Evolutionary conservation across 805 yeast genomes (phyloP).

Genomic region (Metschnikowia colocasiae): DNA sequence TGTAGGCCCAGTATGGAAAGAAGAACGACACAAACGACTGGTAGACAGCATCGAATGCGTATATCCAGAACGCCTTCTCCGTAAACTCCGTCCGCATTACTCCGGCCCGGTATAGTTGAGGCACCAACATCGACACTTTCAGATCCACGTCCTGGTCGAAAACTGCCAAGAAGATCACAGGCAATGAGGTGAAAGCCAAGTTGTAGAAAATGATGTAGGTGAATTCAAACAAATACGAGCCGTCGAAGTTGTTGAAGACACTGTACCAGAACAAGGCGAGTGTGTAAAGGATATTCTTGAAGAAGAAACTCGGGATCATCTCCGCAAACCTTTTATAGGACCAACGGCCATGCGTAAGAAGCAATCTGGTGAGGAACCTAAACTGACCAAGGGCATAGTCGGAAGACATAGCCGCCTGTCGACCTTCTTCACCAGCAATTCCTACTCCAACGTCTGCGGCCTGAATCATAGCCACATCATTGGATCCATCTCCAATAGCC

Average conservation of each 20-base stretch:
- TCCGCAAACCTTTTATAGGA: constrained; percentile 70
- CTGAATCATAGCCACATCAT: constrained; percentile 85
- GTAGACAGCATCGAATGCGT: constrained; percentile 66
- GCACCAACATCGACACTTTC: constrained; percentile 60
- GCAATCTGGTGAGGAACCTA: constrained; percentile 58
- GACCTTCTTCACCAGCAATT: constrained; percentile 83
- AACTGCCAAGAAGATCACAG: constrained; percentile 68
- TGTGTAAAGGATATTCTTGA: constrained; percentile 72
- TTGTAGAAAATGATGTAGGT: constrained; percentile 77
- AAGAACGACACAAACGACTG: constrained; percentile 68
- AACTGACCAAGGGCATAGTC: constrained; percentile 84
- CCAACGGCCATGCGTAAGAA: constrained; percentile 83
- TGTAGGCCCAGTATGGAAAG: constrained; percentile 60
- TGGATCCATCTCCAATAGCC: constrained; percentile 84
- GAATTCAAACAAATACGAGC: constrained; percentile 72
- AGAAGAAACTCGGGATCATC: constrained; percentile 76
- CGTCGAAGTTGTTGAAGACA: constrained; percentile 64
- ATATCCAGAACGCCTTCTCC: constrained; percentile 53
- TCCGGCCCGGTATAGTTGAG: constrained; percentile 67
- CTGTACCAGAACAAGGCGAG: constrained; percentile 77
- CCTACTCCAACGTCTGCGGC: constrained; percentile 85
- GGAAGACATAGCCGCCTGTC: constrained; percentile 84
- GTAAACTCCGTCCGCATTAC: constrained; percentile 63
- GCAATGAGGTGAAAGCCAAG: constrained; percentile 76
- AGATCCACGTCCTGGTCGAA: constrained; percentile 75